These are phyloP conservation scores for Hypoxylon fragiforme DNA, from an alignment of 495 filamentous ascomycete genomes.

Conservation along the genomic window DNA sequence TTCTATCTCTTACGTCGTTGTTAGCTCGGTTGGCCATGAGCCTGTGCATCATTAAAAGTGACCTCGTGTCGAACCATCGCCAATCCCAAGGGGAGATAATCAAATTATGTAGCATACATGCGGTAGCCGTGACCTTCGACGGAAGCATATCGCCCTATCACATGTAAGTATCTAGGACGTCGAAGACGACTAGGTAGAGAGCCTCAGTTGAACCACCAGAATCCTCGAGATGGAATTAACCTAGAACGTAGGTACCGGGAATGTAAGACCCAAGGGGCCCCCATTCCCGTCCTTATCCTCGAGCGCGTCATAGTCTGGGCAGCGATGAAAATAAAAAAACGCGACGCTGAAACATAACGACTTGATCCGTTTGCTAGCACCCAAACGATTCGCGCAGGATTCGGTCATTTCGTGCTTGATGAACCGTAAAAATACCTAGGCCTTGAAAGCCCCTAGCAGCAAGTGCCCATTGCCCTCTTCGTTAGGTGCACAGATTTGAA, in stretches of 20 bases:
- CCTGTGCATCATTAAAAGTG: conserved; percentile 39
- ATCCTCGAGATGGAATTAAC: too few species aligned
- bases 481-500: conserved; percentile 50
- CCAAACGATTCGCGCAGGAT: conserved; percentile 49
- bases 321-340: conserved; percentile 44
- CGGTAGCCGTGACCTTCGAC: conserved; percentile 46
- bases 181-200: conserved; percentile 49
- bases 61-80: conserved; percentile 42
- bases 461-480: conserved; percentile 58
- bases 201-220: too few species aligned
- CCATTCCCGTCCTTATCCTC: conserved; percentile 31
- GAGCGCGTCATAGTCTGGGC: conserved; percentile 17
- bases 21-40: background rate
- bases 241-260: conserved; percentile 42
- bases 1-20: conserved; percentile 9
- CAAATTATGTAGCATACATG: conserved; percentile 54
- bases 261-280: conserved; percentile 37
- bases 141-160: conserved; percentile 52
- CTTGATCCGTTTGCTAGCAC: conserved; percentile 52
- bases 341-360: conserved; percentile 51
- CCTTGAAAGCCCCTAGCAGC: conserved; percentile 45
- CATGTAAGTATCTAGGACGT: conserved; percentile 55
- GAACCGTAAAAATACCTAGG: conserved; percentile 53
- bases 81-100: conserved; percentile 52
- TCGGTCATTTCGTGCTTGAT: conserved; percentile 44